Evolutionary conservation across 495 filamentous ascomycete genomes (phyloP), one percentile per base, ranked within the genome.

Genomic region (Echria macrotheca): DNA sequence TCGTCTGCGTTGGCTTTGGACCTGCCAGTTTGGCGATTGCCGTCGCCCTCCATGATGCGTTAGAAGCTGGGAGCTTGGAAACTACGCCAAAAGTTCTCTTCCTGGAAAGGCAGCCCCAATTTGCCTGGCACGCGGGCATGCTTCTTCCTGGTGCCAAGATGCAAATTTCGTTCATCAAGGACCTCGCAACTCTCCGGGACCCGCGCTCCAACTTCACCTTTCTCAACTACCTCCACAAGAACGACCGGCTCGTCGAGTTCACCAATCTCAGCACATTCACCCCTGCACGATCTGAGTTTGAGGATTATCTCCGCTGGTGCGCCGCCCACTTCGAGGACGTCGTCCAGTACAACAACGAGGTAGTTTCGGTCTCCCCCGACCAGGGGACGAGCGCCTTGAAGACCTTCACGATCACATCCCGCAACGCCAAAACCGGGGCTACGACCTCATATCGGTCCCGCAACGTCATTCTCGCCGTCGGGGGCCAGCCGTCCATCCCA

Each of bases 121-220:
- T 96, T 58, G 79, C 82, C 41, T 96, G 91, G 91, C 91, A 98
- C 65, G 80, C 85, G 2, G 91, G 91, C 28, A 98, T 98, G 91
- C 77, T 96, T 46, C 79, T 98, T 1, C 89, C 89, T 0, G 89
- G 89, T 38, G 86, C 89, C 10, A 87, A 85, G 63, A 98, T 98
- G 91, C 91, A 98, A 66, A 96, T 98, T 50, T 91, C 87, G 25
- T 98, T 96, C 75, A 75, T 98, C 67, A 98, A 98, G 71, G 93
- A 96, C 58, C 75, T 98, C 49, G 91, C 93, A 9, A 93, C 89
- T 7, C 69, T 96, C 36, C 77, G 91, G 31, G 82, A 96, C 54
- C 91, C 91, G 2, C 81, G 84, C 49, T 95, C 88, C 44, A 74
- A 89, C 55, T 98, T 96, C 69, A 96, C 91, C 4, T 98, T 98